These are phyloP conservation scores for Jatropha podagrica DNA, from an alignment of 441 rosid genomes.

Conservation along the genomic window DNA sequence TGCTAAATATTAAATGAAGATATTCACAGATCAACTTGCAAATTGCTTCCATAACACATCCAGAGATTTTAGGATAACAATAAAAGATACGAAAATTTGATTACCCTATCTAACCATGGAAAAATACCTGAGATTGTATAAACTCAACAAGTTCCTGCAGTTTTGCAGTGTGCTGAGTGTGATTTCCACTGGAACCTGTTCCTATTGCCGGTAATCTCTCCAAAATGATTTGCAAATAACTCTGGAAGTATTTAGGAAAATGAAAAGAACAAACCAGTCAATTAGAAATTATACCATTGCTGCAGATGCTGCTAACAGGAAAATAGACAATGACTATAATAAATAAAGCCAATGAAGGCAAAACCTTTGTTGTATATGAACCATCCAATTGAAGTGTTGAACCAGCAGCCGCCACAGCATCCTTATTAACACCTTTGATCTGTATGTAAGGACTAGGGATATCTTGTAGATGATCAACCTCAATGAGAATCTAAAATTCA, in stretches of 20 bases:
- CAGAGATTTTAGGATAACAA: no score
- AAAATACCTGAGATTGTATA: slow-evolving; percentile 88
- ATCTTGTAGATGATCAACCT: slow-evolving; percentile 95
- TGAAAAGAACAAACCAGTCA: slow-evolving; percentile 7
- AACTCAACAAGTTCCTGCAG: slow-evolving; percentile 90
- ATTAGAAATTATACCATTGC: slow-evolving; percentile 5
- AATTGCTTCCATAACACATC: background rate
- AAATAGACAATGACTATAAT: slow-evolving; percentile 5
- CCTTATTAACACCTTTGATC: slow-evolving; percentile 96
- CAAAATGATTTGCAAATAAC: slow-evolving; percentile 90
- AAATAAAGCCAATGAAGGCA: slow-evolving; percentile 11
- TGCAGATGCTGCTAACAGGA: background rate
- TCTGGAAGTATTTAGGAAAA: slow-evolving; percentile 40
- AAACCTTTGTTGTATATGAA: slow-evolving; percentile 96
- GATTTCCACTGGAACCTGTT: slow-evolving; percentile 76
- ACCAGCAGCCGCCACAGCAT: slow-evolving; percentile 93
- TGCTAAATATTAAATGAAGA: background rate
- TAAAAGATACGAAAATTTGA: background rate
- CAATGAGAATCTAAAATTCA: slow-evolving; percentile 72
- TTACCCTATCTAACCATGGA: background rate
- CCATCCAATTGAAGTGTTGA: slow-evolving; percentile 83
- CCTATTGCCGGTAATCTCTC: slow-evolving; percentile 72
- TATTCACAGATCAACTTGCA: background rate
- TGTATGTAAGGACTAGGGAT: slow-evolving; percentile 77
- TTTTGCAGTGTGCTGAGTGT: slow-evolving; percentile 75